Evolutionary conservation across 768 basidiomycete species (phyloP).

Genomic region (Tricholoma saponaceum): DNA sequence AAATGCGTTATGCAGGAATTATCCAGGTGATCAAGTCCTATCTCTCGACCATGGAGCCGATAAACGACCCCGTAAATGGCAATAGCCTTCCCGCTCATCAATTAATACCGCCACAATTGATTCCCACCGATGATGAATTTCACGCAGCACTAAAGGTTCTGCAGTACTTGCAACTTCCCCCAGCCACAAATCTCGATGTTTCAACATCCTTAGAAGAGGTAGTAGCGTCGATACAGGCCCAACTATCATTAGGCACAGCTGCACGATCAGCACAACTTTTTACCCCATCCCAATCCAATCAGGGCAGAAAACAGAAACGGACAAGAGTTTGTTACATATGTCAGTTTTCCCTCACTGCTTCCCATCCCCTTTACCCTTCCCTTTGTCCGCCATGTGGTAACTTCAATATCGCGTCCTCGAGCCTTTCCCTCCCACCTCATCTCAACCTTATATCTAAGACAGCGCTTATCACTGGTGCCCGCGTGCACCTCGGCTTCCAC

Average conservation of each 20-base stretch:
- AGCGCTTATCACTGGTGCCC: slow-evolving; percentile 29
- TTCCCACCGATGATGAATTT: slow-evolving; percentile 23
- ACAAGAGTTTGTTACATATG: slow-evolving; percentile 23
- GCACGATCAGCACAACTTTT: slow-evolving; percentile 7
- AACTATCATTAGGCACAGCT: slow-evolving; percentile 14
- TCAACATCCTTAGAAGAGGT: slow-evolving; percentile 15
- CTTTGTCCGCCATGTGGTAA: slow-evolving; percentile 25
- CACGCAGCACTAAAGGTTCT: slow-evolving; percentile 22
- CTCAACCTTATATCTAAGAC: slow-evolving; percentile 21
- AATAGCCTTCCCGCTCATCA: not conserved
- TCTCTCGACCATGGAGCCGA: slow-evolving; percentile 14
- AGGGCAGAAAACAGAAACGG: not conserved
- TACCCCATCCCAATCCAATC: not conserved
- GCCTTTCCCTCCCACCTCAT: slow-evolving; percentile 21
- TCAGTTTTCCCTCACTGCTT: slow-evolving; percentile 14
- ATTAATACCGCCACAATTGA: slow-evolving; percentile 17
- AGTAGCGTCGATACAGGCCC: slow-evolving; percentile 14
- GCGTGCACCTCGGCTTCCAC: slow-evolving; percentile 30
- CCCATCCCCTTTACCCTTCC: slow-evolving; percentile 21
- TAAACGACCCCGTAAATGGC: not conserved
- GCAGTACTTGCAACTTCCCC: slow-evolving; percentile 21
- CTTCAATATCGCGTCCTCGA: slow-evolving; percentile 25
- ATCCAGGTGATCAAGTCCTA: slow-evolving; percentile 18
- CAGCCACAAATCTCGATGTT: slow-evolving; percentile 8
- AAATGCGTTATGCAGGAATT: slow-evolving; percentile 20